Conservation (phyloP, 2,329 filamentous ascomycete genomes). For the Neonectria neomacrospora region DNA sequence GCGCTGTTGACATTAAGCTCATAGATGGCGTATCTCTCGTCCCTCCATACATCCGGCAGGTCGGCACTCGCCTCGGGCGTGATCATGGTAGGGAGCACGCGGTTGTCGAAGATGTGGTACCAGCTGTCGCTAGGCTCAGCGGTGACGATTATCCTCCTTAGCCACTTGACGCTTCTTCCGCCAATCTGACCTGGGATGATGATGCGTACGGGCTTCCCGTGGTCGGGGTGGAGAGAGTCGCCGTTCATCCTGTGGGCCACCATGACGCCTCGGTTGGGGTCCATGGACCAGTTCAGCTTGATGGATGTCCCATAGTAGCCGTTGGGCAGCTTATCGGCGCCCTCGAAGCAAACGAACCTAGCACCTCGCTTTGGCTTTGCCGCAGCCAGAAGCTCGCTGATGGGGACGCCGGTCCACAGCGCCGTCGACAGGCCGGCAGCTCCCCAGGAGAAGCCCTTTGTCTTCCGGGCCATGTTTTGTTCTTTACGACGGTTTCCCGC, state of each 20-base stretch:
- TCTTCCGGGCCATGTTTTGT: constrained; percentile 90
- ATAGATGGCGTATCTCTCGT: constrained; percentile 93
- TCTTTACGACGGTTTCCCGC: constrained; percentile 93
- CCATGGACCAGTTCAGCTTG: constrained; percentile 89
- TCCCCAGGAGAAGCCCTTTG: constrained; percentile 95
- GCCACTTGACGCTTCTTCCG: constrained; percentile 92
- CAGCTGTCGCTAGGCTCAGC: constrained; percentile 86
- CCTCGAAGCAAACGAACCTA: constrained; percentile 90
- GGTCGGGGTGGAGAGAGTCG: constrained; percentile 80
- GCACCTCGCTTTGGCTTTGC: constrained; percentile 77
- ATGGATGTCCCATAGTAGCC: constrained; percentile 89
- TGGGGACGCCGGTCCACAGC: constrained; percentile 84
- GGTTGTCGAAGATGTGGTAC: constrained; percentile 96
- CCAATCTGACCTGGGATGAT: constrained; percentile 93
- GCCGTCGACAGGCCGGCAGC: constrained; percentile 87
- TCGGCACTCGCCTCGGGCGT: constrained; percentile 82
- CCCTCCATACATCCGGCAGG: constrained; percentile 81
- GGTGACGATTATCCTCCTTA: constrained; percentile 83
- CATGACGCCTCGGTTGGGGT: constrained; percentile 85
- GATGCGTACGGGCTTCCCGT: constrained; percentile 84
- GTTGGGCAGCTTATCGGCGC: constrained; percentile 88
- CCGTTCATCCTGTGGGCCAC: constrained; percentile 93
- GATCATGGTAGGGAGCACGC: constrained; percentile 87
- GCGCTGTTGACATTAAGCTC: constrained; percentile 90
- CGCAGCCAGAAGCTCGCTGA: constrained; percentile 75